phyloP scores from a whole-genome alignment of 345 rosid species.

The Citrus glauca region DNA sequence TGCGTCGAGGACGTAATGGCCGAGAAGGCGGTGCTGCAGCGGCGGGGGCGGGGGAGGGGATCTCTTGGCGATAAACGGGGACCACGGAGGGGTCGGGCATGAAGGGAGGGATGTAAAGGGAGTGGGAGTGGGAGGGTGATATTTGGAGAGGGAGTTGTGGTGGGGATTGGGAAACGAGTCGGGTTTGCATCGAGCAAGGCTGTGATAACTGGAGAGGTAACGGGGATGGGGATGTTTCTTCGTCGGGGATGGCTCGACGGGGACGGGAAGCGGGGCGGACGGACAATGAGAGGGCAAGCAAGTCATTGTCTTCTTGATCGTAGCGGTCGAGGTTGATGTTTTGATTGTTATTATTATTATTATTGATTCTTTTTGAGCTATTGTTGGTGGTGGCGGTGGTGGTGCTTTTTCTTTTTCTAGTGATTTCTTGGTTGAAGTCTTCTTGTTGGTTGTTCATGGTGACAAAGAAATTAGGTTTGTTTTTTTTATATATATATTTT shows the following conservation, averaged over 20 bases:
- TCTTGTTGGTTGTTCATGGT: not conserved
- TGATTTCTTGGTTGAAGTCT: not conserved
- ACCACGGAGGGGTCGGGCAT: not conserved
- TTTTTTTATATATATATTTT: no score
- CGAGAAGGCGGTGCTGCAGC: not conserved
- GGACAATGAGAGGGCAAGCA: constrained; percentile 20
- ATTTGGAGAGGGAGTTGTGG: constrained; percentile 4
- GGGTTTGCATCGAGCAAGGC: not conserved
- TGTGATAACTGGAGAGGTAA: not conserved
- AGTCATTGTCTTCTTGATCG: constrained; percentile 7
- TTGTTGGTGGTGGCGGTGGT: not conserved
- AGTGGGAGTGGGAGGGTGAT: constrained; percentile 5
- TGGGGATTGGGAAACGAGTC: not conserved
- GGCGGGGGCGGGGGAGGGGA: not conserved
- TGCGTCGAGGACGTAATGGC: constrained; percentile 21
- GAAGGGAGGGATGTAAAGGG: not conserved
- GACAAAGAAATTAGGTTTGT: not conserved
- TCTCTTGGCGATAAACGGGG: not conserved
- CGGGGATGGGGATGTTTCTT: not conserved
- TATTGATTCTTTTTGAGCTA: not conserved
- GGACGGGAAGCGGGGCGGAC: not conserved
- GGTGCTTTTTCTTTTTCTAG: constrained; percentile 7
- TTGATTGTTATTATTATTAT: not conserved
- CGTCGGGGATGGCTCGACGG: not conserved
- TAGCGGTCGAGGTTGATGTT: not conserved